Percentiles rank a stretch among this genome's conserved stretches.
Evolutionary conservation across 1,284 basidiomycete genomes (phyloP).

Genomic region (Irpex rosettiformis): DNA sequence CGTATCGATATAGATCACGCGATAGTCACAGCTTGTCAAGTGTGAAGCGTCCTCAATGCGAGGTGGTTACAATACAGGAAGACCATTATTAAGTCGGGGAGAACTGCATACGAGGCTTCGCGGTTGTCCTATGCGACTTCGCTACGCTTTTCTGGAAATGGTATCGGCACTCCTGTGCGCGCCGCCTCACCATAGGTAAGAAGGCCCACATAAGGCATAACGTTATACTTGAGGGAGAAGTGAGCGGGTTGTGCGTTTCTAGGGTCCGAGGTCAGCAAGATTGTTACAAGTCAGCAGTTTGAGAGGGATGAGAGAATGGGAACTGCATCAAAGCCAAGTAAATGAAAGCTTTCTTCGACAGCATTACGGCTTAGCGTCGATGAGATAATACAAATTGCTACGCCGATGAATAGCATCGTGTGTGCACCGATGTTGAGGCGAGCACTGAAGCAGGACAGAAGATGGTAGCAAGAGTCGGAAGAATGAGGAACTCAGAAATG

Average conservation of each 20-base stretch:
- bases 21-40: not conserved
- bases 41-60: not conserved
- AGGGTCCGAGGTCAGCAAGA: slow-evolving; percentile 10
- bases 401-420: not conserved
- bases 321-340: slow-evolving; percentile 2
- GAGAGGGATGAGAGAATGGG: slow-evolving; percentile 9
- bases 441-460: not conserved
- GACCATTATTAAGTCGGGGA: not conserved
- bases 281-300: slow-evolving; percentile 10
- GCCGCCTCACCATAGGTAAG: slow-evolving; percentile 76
- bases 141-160: slow-evolving; percentile 38
- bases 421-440: not conserved
- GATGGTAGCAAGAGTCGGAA: not conserved
- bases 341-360: not conserved
- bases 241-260: slow-evolving; percentile 65
- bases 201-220: slow-evolving; percentile 86
- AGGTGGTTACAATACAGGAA: not conserved
- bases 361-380: not conserved
- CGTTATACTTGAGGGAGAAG: slow-evolving; percentile 82
- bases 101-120: not conserved
- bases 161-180: slow-evolving; percentile 50
- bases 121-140: slow-evolving; percentile 9
- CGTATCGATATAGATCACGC: not conserved
- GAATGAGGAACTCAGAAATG: not conserved
- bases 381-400: not conserved